Evolutionary conservation across 208 protist species (phyloP), one percentile per base, ranked within the genome.

Genomic region (Blastocrithidia nonstop): DNA sequence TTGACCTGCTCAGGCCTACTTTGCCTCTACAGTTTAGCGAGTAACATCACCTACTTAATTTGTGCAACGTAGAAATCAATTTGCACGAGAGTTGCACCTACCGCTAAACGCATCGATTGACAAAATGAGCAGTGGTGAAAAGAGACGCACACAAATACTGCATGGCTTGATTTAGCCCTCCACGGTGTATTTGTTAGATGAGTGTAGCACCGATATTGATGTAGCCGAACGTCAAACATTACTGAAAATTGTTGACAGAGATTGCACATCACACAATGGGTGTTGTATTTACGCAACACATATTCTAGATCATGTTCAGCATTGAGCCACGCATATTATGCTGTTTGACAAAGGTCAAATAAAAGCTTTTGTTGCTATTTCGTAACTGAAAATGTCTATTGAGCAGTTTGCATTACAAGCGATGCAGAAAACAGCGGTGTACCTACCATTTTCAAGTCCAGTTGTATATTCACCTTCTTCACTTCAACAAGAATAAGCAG

Each of bases 151-250:
- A 15, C 82, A 91, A 43, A 66, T 88, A 8, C 58, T 91, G 6
- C 65, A 80, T 49, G 69, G 69, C 9, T 45, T 88, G 61, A 52
- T 86, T 11, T 45, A 59, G 43, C 43, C 62, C 27, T 49, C 56
- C 23, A 53, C 45, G 3, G 28, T 91, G 21, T 71, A 74, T 44
- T 50, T 88, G 20, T 56, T 91, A n/a, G 82, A 91, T 47, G 82
- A 91, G 61, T 91, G 74, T 58, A 82, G 70, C 60, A 77, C 71
- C 13, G 78, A 91, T 61, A 60, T 91, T 39, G 82, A 91, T 43
- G 66, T 86, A 5, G 71, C 66, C 22, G 73, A 77, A 57, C 59
- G 82, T 22, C 46, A 38, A 27, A 66, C 74, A 2, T 61, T 91
- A 23, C 57, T 91, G 26, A 63, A 75, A 17, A 45, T 78, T 13